phyloP scores from a whole-genome alignment of 441 rosid species.

The Geranium incanum region DNA sequence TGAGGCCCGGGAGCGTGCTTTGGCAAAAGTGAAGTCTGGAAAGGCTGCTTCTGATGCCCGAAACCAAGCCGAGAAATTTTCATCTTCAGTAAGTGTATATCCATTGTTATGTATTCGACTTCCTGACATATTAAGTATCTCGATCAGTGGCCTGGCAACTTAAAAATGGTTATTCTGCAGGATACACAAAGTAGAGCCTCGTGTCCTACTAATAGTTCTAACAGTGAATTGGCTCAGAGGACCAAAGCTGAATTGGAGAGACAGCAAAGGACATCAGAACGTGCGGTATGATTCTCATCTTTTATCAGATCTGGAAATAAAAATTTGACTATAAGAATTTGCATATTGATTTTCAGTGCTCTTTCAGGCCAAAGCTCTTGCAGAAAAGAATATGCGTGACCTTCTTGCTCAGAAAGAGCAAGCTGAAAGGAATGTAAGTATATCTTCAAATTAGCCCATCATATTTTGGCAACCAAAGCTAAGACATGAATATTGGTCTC shows the following conservation, averaged over 20 bases:
- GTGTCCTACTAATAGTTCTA: constrained; percentile 35
- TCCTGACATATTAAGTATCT: constrained; percentile 7
- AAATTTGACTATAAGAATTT: background rate
- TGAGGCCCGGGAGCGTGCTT: constrained; percentile 86
- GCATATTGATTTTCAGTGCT: constrained; percentile 10
- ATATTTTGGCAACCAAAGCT: background rate
- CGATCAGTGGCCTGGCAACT: constrained; percentile 17
- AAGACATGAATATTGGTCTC: constrained; percentile 14
- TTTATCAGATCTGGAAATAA: background rate
- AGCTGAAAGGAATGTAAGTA: constrained; percentile 77
- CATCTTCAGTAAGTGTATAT: constrained; percentile 43
- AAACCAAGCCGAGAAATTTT: constrained; percentile 39
- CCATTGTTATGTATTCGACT: constrained; percentile 10
- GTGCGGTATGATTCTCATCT: constrained; percentile 50
- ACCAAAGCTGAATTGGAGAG: constrained; percentile 63
- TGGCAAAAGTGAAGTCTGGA: constrained; percentile 76
- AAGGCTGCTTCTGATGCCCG: constrained; percentile 44
- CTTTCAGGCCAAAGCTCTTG: constrained; percentile 89
- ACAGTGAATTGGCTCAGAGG: constrained; percentile 56
- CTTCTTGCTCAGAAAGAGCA: constrained; percentile 81
- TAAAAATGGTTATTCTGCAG: constrained; percentile 31
- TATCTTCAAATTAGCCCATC: constrained; percentile 8
- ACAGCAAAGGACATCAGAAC: constrained; percentile 73
- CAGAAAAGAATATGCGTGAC: constrained; percentile 88
- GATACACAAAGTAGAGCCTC: constrained; percentile 44